Evolutionary conservation across 2,329 filamentous ascomycete species (phyloP).

Genomic region (Venturia aucupariae): DNA sequence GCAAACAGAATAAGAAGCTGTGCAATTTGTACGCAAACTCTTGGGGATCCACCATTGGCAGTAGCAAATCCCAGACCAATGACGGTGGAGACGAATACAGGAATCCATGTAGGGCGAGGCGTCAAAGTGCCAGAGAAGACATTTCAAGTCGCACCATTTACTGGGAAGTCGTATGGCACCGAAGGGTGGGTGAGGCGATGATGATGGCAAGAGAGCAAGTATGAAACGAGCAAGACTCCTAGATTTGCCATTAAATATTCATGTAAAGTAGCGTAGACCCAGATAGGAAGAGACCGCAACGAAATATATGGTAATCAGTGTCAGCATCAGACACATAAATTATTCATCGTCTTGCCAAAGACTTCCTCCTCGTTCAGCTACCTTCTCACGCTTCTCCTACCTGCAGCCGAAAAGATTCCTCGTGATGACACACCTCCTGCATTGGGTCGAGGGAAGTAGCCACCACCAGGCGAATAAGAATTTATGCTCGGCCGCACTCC

Average conservation of each 20-base stretch:
- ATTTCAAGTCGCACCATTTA: not conserved
- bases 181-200: not conserved
- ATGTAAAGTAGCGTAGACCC: not conserved
- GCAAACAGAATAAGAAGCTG: not conserved
- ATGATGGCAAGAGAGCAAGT: not conserved
- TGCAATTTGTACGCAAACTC: not conserved
- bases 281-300: not conserved
- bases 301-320: not conserved
- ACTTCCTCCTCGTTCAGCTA: not conserved
- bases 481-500: not conserved
- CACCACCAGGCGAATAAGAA: not conserved
- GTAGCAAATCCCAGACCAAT: not conserved
- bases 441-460: not conserved
- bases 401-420: not conserved
- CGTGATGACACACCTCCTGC: not conserved
- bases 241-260: not conserved
- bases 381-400: not conserved
- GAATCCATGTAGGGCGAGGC: not conserved
- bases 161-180: not conserved
- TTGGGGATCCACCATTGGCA: not conserved
- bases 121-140: not conserved
- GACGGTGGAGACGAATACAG: not conserved
- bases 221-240: not conserved
- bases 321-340: constrained; percentile 1
- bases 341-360: not conserved